A percentile compares a stretch with the other conserved stretches of the same genome.
phyloP scores from a whole-genome alignment of 1,139 yeast species.

The Pichia sp. region DNA sequence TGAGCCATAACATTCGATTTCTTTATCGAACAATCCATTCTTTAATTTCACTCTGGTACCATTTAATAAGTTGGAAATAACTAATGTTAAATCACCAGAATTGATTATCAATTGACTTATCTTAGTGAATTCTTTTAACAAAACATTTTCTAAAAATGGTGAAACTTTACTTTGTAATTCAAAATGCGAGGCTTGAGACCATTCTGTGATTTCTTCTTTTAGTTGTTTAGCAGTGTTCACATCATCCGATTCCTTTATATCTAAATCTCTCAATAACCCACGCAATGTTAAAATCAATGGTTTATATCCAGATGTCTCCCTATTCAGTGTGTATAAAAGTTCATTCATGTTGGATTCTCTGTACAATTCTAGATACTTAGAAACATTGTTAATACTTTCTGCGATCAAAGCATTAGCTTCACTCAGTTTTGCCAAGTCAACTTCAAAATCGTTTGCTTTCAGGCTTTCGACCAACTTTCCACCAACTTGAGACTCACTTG shows the following conservation, averaged over 20 bases:
- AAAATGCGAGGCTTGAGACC: constrained; percentile 34
- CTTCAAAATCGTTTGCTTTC: constrained; percentile 17
- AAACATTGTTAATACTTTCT: constrained; percentile 26
- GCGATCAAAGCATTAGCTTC: constrained; percentile 29
- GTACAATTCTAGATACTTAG: constrained; percentile 26
- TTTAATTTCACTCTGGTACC: constrained; percentile 23
- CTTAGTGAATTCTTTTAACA: constrained; percentile 28
- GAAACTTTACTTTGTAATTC: constrained; percentile 32
- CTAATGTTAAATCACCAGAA: constrained; percentile 32
- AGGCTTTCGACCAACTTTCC: constrained; percentile 8
- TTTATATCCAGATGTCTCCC: constrained; percentile 30
- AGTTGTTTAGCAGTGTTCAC: constrained; percentile 14
- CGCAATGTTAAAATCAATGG: constrained; percentile 26
- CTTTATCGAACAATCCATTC: constrained; percentile 24
- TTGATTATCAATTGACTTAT: constrained; percentile 29
- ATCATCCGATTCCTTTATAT: constrained; percentile 10
- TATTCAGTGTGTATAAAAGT: constrained; percentile 26
- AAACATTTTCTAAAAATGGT: constrained; percentile 28
- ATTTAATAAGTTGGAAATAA: constrained; percentile 28
- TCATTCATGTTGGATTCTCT: constrained; percentile 29
- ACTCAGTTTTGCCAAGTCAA: constrained; percentile 27
- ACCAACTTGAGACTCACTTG: constrained; percentile 18
- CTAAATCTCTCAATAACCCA: constrained; percentile 26
- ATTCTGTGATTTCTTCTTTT: constrained; percentile 25
- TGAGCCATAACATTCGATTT: constrained; percentile 30